Evolutionary conservation across 768 basidiomycete species (phyloP), one percentile per base, ranked within the genome.

Genomic region (Sarcomyxa edulis): DNA sequence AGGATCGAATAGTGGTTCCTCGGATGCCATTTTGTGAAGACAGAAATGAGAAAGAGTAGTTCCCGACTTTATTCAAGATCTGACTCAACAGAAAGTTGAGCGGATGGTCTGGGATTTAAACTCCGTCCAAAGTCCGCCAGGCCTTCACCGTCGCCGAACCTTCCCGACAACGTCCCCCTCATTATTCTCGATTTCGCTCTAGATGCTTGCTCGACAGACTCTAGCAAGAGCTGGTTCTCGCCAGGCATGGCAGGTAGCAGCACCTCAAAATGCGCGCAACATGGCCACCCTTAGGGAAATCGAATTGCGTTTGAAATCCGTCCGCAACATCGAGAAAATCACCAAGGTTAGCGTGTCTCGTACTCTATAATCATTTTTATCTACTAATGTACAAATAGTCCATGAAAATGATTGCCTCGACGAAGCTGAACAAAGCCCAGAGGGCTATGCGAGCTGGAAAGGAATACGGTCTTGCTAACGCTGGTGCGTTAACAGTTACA

Each of bases 341-440:
- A 97, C 95, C 45, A 95, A 96, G 74, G 94, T 91, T 48, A 48
- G 75, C 51, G 15, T 23, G 37, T 22, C 23, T 20, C 31, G 18
- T 8, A 29, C 12, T 24, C 21, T 41, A 7, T 18, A 15, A 29
- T 40, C n/a, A n/a, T 56, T 35, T 46, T 35, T 25, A 36, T 39
- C 15, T 44, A 31, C 42, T 39, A 24, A 16, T 28, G 7, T 27
- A 12, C 32, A n/a, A 56, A 10, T 54, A 93, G 87, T 91, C 92
- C 35, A 95, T 96, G 91, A 95, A 96, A 76, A 94, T 99, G 80
- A 95, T 97, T 74, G 95, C 94, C 42, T 97, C 95, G 35, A 95
- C 94, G 37, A 93, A 94, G 64, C 83, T 99, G 24, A 78, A 83
- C 53, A 93, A 95, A 68, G 96, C 95, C 37, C 91, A 95, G 72